Conservation (phyloP, 1,284 basidiomycete genomes). For the Pseudozyma pruni region DNA sequence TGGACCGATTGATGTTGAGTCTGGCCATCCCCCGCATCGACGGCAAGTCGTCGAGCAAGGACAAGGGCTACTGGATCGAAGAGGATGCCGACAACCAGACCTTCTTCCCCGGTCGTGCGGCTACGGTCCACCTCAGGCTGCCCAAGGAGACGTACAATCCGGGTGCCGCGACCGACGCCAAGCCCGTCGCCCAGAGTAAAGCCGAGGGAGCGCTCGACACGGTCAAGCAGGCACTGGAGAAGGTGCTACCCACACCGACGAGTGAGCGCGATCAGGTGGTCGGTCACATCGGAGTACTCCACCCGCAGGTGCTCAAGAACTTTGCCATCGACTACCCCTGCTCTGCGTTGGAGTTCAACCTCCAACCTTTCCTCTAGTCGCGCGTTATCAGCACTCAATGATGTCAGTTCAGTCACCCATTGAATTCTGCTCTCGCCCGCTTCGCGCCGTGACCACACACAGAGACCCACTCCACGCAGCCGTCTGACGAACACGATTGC, state of each 20-base stretch:
- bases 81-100: constrained; percentile 76
- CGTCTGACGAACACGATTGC: neutral
- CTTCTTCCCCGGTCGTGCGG: constrained; percentile 94
- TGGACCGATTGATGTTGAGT: constrained; percentile 94
- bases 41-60: constrained; percentile 71
- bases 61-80: constrained; percentile 87
- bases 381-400: no score
- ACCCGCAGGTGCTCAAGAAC: constrained; percentile 59
- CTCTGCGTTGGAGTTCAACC: constrained; percentile 90
- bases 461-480: neutral
- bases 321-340: constrained; percentile 83
- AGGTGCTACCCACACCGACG: constrained; percentile 10
- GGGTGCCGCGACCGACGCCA: constrained; percentile 15
- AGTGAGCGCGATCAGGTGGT: constrained; percentile 19
- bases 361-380: constrained; percentile 92
- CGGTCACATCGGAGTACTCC: constrained; percentile 58
- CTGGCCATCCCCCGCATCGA: constrained; percentile 85
- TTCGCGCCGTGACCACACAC: no score
- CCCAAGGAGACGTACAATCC: constrained; percentile 26
- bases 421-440: no score
- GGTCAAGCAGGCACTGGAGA: constrained; percentile 26
- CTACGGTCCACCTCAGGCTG: constrained; percentile 84
- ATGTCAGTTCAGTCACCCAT: no score
- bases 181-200: neutral
- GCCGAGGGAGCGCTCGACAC: constrained; percentile 24